Base-by-base conservation (phyloP, 805 yeast species). In the Candida sanyiensis region DNA sequence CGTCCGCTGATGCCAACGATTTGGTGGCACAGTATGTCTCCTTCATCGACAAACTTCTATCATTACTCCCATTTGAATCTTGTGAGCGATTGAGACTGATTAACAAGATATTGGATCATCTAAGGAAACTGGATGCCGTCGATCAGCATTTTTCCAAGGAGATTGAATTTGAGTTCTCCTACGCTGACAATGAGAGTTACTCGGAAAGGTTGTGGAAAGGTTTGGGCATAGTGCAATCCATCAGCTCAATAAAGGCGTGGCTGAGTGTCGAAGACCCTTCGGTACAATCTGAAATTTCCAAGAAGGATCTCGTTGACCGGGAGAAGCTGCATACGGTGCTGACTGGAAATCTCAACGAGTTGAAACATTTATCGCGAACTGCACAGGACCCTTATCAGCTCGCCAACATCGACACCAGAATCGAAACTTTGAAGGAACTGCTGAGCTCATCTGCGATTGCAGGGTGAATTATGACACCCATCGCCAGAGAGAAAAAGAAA, bases 11-110 rank as follows among this genome's bases (percentile, higher is more conserved):
- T 11, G 43, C 43, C 13, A 35, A 39, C 15, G 39, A 36, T 33
- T 29, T 27, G 3, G 22, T 44, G 3, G 19, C 28, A 13, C 16
- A 29, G 26, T 26, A 39, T n/a, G 17, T 50, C 8, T 44, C 39
- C 18, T 8, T 45, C 5, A 16, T 52, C 7, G 38, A 20, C 2
- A 44, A 39, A 35, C 31, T 50, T n/a, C 24, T 50, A 25, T 40
- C 44, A 4, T 34, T 47, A 11, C 31, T 52, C 16, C 52, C 57
- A 9, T 49, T 46, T 32, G 46, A 44, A 2, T 50, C 55, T 1
- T 42, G 42, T 23, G 52, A 52, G 28, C 41, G 57, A 36, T 22
- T 50, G n/a, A 39, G 57, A 36, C 44, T 52, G 24, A 42, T 52
- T 11, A 49, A 47, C 19, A 50, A 47, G 29, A 19, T 52, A 2